These are phyloP conservation scores for Dillenia suffruticosa DNA, from an alignment of 164 flowering plant species.

Conservation along the genomic window DNA sequence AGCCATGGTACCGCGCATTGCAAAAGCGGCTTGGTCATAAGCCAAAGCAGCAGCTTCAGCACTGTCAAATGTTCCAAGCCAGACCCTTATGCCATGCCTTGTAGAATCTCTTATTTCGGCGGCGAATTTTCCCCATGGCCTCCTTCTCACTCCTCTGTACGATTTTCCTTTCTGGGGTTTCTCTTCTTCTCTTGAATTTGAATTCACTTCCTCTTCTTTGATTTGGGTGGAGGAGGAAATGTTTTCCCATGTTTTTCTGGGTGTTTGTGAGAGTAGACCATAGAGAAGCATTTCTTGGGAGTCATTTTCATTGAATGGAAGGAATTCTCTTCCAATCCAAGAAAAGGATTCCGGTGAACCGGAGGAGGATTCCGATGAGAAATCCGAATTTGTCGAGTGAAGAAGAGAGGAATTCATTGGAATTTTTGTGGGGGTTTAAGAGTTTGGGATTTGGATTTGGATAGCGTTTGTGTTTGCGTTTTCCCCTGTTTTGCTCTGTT, in stretches of 20 bases:
- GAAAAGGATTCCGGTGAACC: conserved; percentile 18
- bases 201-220: neutral
- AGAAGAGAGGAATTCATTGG: conserved; percentile 12
- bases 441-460: too few relatives aligned
- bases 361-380: conserved; percentile 27
- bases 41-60: conserved; percentile 53
- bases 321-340: conserved; percentile 10
- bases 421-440: neutral
- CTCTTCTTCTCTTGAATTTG: too few relatives aligned
- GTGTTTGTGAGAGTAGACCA: conserved; percentile 15
- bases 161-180: conserved; percentile 16
- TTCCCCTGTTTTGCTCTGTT: too few relatives aligned
- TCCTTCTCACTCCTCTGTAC: conserved; percentile 38
- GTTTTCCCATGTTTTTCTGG: too few relatives aligned
- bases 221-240: neutral
- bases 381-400: conserved; percentile 13
- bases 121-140: conserved; percentile 56
- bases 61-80: conserved; percentile 55
- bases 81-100: conserved; percentile 41
- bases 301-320: conserved; percentile 42
- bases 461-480: too few relatives aligned
- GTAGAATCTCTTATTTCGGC: conserved; percentile 54
- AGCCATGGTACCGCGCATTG: conserved; percentile 36
- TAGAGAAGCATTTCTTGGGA: conserved; percentile 41
- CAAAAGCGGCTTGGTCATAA: conserved; percentile 48